Percentiles rank a stretch among this genome's conserved stretches.
Evolutionary conservation across 2,329 filamentous ascomycete species (phyloP).

Genomic region (Sporothrix globosa): DNA sequence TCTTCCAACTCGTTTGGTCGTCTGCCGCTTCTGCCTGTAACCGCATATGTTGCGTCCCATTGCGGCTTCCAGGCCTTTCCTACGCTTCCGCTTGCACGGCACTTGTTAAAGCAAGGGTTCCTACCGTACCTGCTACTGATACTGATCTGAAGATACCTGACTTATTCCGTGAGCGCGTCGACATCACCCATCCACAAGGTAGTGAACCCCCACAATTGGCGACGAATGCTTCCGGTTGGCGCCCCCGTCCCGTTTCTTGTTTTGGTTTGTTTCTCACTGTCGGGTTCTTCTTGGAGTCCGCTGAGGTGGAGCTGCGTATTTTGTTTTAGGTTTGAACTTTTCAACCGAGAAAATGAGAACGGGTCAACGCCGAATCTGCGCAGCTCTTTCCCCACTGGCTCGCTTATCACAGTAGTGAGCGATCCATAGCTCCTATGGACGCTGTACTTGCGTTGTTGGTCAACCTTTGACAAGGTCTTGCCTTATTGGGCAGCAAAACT

Average conservation of each 20-base stretch:
- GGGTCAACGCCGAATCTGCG: background rate
- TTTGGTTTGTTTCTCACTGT: slow-evolving; percentile 6
- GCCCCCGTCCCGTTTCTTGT: slow-evolving; percentile 22
- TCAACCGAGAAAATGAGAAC: background rate
- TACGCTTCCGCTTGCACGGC: background rate
- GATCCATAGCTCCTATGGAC: too few species aligned
- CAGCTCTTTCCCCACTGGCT: background rate
- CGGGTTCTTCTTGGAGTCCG: slow-evolving; percentile 33
- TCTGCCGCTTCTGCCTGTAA: background rate
- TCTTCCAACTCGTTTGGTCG: background rate
- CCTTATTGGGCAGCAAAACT: background rate
- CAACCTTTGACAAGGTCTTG: background rate
- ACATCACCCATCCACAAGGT: background rate
- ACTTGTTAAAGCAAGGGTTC: background rate
- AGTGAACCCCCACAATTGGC: slow-evolving; percentile 1
- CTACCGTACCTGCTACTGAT: background rate
- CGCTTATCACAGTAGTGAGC: background rate
- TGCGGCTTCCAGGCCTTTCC: background rate
- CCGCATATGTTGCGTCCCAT: background rate
- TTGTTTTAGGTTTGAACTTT: background rate
- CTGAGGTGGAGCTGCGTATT: slow-evolving; percentile 27
- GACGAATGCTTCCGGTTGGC: background rate
- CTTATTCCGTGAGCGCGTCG: too few species aligned
- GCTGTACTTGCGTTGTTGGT: too few species aligned
- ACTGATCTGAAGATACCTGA: background rate